A percentile compares a stretch with the other conserved stretches of the same genome.
phyloP scores from a whole-genome alignment of 768 basidiomycete genomes.

The Tubosaeta sp. region DNA sequence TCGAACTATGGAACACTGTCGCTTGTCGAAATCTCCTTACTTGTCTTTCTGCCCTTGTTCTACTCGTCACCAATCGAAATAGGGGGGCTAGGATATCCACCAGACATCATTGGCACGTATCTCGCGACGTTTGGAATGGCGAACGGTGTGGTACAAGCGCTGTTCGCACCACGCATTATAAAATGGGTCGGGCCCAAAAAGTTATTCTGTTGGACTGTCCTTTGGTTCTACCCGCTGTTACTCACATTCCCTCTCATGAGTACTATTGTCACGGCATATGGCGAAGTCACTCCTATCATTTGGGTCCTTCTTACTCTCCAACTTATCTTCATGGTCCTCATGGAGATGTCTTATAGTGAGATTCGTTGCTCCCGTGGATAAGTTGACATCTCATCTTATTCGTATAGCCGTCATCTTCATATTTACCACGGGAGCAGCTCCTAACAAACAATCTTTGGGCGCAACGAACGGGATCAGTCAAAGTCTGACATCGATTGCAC shows the following conservation, averaged over 20 bases:
- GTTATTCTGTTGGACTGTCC: conserved; percentile 35
- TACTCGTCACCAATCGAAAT: conserved; percentile 39
- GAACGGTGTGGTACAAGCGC: conserved; percentile 38
- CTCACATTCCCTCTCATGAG: conserved; percentile 42
- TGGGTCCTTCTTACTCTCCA: conserved; percentile 35
- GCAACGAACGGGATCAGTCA: conserved; percentile 55
- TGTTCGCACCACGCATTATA: conserved; percentile 38
- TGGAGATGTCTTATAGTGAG: conserved; percentile 43
- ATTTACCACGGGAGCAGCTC: conserved; percentile 49
- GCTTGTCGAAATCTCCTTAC: conserved; percentile 39
- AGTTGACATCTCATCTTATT: too few species aligned
- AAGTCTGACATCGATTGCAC: too few species aligned
- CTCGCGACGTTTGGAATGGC: conserved; percentile 35
- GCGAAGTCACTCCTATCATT: conserved; percentile 30
- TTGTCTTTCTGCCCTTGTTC: conserved; percentile 43
- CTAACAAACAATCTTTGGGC: conserved; percentile 51
- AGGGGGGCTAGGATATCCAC: conserved; percentile 41
- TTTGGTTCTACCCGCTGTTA: conserved; percentile 34
- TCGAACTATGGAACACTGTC: conserved; percentile 38
- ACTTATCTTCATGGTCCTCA: conserved; percentile 24
- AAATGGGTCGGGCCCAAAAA: conserved; percentile 36
- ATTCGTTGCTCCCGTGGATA: not conserved
- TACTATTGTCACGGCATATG: conserved; percentile 29
- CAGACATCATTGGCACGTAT: conserved; percentile 35
- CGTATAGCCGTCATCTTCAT: conserved; percentile 44